Conservation (phyloP, 1,284 basidiomycete genomes). For the Microbotryomycetes sp. region DNA sequence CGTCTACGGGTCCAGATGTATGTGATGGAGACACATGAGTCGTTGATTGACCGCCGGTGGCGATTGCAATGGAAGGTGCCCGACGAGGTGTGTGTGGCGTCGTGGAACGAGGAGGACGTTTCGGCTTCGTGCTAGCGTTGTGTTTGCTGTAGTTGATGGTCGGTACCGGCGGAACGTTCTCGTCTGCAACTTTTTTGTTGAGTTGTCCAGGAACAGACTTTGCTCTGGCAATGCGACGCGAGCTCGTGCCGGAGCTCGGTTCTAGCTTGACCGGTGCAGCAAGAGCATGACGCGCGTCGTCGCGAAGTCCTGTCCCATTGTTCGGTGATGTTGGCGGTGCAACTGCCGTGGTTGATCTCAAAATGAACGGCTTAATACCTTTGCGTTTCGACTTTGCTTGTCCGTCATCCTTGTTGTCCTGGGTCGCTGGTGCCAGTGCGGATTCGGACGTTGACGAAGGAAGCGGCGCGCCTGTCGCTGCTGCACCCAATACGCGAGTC, state of each 20-base stretch:
- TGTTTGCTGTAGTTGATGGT: not conserved
- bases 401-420: not conserved
- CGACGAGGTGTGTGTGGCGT: not conserved
- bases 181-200: not conserved
- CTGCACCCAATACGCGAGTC: not conserved
- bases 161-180: not conserved
- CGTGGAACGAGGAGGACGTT: not conserved
- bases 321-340: not conserved
- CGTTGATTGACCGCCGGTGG: not conserved
- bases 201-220: not conserved
- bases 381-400: not conserved
- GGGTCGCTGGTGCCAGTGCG: not conserved
- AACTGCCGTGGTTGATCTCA: not conserved
- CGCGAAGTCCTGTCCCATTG: not conserved
- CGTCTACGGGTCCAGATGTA: not conserved
- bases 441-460: not conserved
- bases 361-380: not conserved
- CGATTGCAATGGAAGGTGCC: too few species aligned
- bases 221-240: not conserved
- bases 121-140: not conserved
- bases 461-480: too few species aligned
- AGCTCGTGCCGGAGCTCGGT: not conserved
- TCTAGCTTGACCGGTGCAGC: not conserved
- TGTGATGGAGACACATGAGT: too few species aligned
- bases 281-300: too few species aligned